phyloP scores from a whole-genome alignment of 108 stramenopile species.

The Conticribra guillardii region DNA sequence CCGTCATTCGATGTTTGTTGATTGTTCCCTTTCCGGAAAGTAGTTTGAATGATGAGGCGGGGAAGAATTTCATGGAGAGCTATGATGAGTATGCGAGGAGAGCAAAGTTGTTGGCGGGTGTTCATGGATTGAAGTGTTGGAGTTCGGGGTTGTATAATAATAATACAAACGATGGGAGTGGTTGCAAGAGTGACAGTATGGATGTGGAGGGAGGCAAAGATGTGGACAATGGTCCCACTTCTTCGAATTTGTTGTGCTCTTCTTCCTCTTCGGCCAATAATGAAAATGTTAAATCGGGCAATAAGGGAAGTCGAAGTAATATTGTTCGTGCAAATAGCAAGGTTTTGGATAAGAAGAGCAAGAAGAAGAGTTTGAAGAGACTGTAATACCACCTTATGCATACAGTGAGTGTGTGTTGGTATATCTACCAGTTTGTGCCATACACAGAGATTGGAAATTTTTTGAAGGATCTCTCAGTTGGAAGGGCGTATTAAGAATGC shows the following conservation, averaged over 20 bases:
- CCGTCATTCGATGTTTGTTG: constrained; percentile 97
- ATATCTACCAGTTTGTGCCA: no score
- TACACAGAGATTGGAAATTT: no score
- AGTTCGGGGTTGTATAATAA: constrained; percentile 3
- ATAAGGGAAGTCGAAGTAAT: constrained; percentile 32
- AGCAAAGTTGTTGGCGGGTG: constrained; percentile 91
- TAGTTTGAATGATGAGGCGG: constrained; percentile 98
- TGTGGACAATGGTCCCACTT: constrained; percentile 1
- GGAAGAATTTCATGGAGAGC: constrained; percentile 98
- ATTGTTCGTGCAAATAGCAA: constrained; percentile 38
- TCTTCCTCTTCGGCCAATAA: not conserved
- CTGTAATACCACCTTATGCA: no score
- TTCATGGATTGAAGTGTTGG: constrained; percentile 80
- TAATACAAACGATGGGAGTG: not conserved
- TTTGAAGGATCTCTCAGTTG: no score
- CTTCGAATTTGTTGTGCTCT: constrained; percentile 1
- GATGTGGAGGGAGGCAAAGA: constrained; percentile 15
- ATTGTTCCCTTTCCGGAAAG: constrained; percentile 99
- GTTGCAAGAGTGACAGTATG: constrained; percentile 1
- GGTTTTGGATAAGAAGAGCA: constrained; percentile 56
- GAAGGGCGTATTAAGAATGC: no score
- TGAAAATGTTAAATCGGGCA: constrained; percentile 20
- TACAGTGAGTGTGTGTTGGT: no score
- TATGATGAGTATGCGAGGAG: constrained; percentile 97
- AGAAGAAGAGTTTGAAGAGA: constrained; percentile 82